A percentile compares a stretch with the other conserved stretches of the same genome.
phyloP scores from a whole-genome alignment of 257 asterid species.

The Lycium ferocissimum region DNA sequence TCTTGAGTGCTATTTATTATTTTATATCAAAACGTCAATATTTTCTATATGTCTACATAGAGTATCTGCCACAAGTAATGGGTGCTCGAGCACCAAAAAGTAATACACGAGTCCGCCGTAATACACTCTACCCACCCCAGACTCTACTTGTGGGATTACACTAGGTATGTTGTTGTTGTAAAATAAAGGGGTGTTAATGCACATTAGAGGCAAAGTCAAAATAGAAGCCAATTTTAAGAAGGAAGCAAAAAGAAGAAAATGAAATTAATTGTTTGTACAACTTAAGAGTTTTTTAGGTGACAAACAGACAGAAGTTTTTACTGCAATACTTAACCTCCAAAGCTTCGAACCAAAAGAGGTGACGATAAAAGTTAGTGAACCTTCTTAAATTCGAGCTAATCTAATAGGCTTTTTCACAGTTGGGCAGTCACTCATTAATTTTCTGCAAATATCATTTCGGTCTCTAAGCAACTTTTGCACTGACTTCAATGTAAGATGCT shows the following conservation, averaged over 20 bases:
- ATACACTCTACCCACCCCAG: no score
- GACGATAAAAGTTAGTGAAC: conserved; percentile 12
- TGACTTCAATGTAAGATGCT: no score
- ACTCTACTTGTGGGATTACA: no score
- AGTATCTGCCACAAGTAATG: no score
- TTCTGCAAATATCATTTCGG: no score
- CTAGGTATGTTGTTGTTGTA: not conserved
- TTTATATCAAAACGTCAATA: no score
- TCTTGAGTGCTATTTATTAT: no score
- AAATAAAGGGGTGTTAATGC: not conserved
- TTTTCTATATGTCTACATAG: no score
- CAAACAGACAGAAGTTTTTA: conserved; percentile 13
- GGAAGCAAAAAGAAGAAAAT: not conserved
- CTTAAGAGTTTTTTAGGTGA: conserved; percentile 11
- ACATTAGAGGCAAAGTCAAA: not conserved
- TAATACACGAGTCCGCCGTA: no score
- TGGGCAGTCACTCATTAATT: not conserved
- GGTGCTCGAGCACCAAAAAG: no score
- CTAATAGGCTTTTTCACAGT: not conserved
- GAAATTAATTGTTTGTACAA: conserved; percentile 1
- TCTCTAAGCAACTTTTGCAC: no score
- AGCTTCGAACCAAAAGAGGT: not conserved
- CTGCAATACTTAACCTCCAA: not conserved
- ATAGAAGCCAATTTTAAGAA: not conserved
- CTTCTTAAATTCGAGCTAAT: not conserved